These are phyloP conservation scores for Geranium brycei DNA, from an alignment of 345 rosid species.

Conservation along the genomic window DNA sequence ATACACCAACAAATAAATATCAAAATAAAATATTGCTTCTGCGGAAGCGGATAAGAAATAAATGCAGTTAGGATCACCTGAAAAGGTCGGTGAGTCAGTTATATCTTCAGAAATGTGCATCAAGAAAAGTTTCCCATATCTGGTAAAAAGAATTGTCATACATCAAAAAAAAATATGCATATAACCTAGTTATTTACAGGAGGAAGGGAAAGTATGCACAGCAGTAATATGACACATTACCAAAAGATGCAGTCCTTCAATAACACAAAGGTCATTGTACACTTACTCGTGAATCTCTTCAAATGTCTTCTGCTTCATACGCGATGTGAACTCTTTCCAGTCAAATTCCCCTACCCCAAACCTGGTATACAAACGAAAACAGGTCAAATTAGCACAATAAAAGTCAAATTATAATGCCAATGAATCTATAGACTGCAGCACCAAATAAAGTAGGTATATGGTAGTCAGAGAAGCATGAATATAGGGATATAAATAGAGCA, in stretches of 20 bases:
- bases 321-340: constrained; percentile 78
- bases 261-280: constrained; percentile 10
- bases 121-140: constrained; percentile 69
- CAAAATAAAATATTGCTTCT: not conserved
- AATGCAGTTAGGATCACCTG: constrained; percentile 33
- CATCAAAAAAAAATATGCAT: not conserved
- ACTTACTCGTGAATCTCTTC: constrained; percentile 75
- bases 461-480: not conserved
- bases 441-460: not conserved
- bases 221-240: not conserved
- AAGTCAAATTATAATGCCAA: no score
- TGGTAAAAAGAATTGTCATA: constrained; percentile 15
- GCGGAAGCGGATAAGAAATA: constrained; percentile 6
- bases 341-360: constrained; percentile 83
- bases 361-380: constrained; percentile 25
- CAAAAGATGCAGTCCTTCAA: not conserved
- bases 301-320: constrained; percentile 80
- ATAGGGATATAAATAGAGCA: not conserved
- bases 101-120: constrained; percentile 61
- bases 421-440: no score
- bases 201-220: not conserved
- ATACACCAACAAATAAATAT: not conserved
- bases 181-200: not conserved
- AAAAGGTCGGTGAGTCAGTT: constrained; percentile 50
- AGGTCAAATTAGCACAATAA: constrained; percentile 2